Base-by-base conservation (phyloP, 768 basidiomycete species). In the Pleurotus ostreatus region DNA sequence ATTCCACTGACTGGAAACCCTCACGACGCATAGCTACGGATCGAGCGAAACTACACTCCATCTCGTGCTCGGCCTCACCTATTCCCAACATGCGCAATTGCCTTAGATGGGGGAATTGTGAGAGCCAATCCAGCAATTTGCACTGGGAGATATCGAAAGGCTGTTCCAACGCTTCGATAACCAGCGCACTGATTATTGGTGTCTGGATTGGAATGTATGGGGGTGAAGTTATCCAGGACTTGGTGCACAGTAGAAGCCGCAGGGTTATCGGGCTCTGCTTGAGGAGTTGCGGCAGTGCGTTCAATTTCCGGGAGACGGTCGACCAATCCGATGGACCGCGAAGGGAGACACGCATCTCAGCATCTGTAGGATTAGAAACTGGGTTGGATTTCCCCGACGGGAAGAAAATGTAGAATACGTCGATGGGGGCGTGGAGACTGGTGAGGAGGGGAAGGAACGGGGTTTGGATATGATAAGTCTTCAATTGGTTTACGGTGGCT, bases 371-470 rank as follows among this genome's bases (percentile, higher is more conserved):
- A 34, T 43, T 11, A n/a, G 41, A 20, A 43, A 43, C 15, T 15
- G 41, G n/a, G 20, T 7, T 9, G 20, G 15, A 7, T 7, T 43
- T 25, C 15, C 15, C 15, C 26, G 49, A 26, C 13, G 8, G 15
- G 30, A 25, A 25, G 49, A 26, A 26, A 25, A 49, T 25, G 11
- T n/a, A 34, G 30, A 49, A 49, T n/a, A 52, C 34, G 23, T 34
- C 38, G 23, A 52, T n/a, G 15, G 51, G 51, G 2, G 51, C 51
- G 37, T 12, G 39, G 9, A 70, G 59, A 13, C 62, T 55, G 25
- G 38, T 40, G 8, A 70, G 60, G 3, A 51, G 12, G 0, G 67
- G 64, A 62, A 46, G 57, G 58, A 51, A 44, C 20, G 51, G 39
- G 58, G 56, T 23, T 52, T 58, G 8, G 9, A 23, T 12, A 18